Evolutionary conservation across 2,329 filamentous ascomycete species (phyloP), one percentile per base, ranked within the genome.

Genomic region (Dothideomycetidae sp.): DNA sequence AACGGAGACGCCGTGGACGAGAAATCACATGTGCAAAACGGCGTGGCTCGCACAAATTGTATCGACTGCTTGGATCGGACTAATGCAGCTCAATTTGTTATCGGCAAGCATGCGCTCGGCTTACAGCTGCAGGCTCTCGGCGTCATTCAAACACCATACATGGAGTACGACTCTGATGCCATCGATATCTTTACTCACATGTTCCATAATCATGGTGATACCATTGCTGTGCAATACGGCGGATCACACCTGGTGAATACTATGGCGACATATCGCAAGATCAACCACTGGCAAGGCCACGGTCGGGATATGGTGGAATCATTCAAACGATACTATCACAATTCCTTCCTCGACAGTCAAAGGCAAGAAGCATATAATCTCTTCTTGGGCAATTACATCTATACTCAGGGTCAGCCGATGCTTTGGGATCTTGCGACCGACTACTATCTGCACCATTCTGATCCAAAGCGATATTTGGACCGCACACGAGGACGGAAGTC

Each of bases 281-380:
- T 94, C 56, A 96, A 96, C 48, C 88, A 96, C 56, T 98, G 90
- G 90, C 93, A 85, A 15, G 93, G 84, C 50, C 85, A 93, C 56
- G 94, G 88, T 2, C 73, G 90, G 47, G 90, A 98, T 57, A 96
- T 98, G 88, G 86, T 98, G 14, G 90, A 98, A 61, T 93, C 84
- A 56, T 94, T 98, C 66, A 98, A 96, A 58, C 75, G 90, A 17
- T 98, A 96, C 57, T 98, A 98, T 59, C 93, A 96, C 61, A 98
- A 98, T 53, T 93, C 88, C 0, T 98, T 98, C 55, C 71, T 98
- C 5, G 90, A 98, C 56, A 86, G 81, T n/a, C 90, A 98, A 54
- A 76, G 90, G 19, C 90, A 98, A 59, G 90, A 98, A 59, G 90
- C 90, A 1, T 96, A 96, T 58, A 98, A 98, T 48, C 66, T 98